Conservation (phyloP, 1,139 yeast genomes). For the Taphrina communis region DNA sequence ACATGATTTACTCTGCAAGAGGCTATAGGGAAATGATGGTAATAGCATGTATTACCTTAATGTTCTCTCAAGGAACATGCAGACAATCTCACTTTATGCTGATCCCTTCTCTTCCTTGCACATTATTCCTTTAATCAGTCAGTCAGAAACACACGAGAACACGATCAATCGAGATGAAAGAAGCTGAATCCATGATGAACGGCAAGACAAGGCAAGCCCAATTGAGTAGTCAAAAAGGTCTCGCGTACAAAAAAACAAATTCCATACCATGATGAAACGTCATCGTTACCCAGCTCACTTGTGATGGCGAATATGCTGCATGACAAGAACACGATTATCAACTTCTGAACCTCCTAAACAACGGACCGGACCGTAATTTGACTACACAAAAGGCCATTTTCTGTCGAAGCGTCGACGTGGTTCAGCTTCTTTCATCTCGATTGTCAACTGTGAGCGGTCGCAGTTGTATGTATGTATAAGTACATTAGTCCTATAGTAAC, state of each 20-base stretch:
- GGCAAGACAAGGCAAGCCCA: background rate
- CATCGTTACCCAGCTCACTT: conserved; percentile 39
- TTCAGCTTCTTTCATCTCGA: conserved; percentile 1
- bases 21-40: conserved; percentile 21
- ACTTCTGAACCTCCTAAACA: conserved; percentile 12
- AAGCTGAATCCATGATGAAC: background rate
- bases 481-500: no score
- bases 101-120: conserved; percentile 13
- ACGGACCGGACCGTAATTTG: background rate
- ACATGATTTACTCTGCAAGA: background rate
- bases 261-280: conserved; percentile 33
- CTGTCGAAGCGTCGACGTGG: background rate
- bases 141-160: background rate
- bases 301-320: conserved; percentile 32
- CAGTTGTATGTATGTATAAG: no score
- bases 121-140: background rate
- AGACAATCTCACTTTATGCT: conserved; percentile 33
- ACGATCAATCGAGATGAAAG: background rate
- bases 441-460: background rate
- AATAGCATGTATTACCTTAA: conserved; percentile 34
- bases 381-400: background rate
- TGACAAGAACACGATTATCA: conserved; percentile 38
- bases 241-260: no score
- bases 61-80: conserved; percentile 21
- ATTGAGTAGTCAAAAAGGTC: no score